These are phyloP conservation scores for Juglanconis juglandina DNA, from an alignment of 2,329 filamentous ascomycete genomes.

Conservation along the genomic window DNA sequence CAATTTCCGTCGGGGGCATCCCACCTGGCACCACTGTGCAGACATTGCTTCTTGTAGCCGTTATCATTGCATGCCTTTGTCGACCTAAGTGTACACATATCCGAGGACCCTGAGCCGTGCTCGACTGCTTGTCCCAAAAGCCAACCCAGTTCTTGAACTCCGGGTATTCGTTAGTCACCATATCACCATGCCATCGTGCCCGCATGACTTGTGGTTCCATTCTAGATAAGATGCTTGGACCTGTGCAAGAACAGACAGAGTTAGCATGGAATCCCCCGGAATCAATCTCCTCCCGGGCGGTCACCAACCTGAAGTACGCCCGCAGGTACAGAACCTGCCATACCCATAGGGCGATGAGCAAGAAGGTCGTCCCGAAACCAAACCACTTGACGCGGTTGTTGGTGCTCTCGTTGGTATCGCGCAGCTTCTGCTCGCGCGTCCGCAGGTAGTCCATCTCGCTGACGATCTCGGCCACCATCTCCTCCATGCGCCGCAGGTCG, in stretches of 20 bases:
- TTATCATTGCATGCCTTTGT: slow-evolving; percentile 7
- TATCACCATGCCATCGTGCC: slow-evolving; percentile 6
- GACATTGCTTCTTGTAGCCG: background rate
- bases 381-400: slow-evolving; percentile 99
- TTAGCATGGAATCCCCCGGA: slow-evolving; percentile 5
- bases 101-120: slow-evolving; percentile 7
- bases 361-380: slow-evolving; percentile 86
- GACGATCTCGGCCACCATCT: slow-evolving; percentile 84
- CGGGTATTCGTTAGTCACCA: slow-evolving; percentile 20
- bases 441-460: slow-evolving; percentile 95
- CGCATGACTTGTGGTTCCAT: background rate
- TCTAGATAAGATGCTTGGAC: slow-evolving; percentile 67
- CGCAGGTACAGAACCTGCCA: slow-evolving; percentile 98
- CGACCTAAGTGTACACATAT: slow-evolving; percentile 13
- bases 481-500: slow-evolving; percentile 88
- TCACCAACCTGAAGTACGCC: slow-evolving; percentile 79
- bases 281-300: background rate
- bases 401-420: slow-evolving; percentile 99
- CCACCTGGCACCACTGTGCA: too few relatives aligned
- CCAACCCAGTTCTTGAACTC: slow-evolving; percentile 17
- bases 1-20: background rate
- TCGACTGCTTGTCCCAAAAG: slow-evolving; percentile 8
- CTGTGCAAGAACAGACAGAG: slow-evolving; percentile 32
- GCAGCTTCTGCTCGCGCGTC: slow-evolving; percentile 83
- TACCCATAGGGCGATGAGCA: slow-evolving; percentile 81